phyloP scores from a whole-genome alignment of 257 asterid species.

The Jacaranda mimosifolia region DNA sequence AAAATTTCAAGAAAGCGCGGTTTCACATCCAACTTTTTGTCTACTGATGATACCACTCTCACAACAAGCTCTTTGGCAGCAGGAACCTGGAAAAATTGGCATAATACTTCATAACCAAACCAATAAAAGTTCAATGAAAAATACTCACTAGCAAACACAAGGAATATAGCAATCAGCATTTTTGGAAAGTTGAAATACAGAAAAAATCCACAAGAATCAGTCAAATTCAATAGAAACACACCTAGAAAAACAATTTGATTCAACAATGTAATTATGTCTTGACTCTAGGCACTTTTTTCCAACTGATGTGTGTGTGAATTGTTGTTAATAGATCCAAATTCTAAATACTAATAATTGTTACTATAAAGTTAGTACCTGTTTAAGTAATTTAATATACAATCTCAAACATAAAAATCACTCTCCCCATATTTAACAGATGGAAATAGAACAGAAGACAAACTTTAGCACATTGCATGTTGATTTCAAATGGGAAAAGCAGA shows the following conservation, averaged over 20 bases:
- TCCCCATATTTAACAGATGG: constrained; percentile 1
- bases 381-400: neutral
- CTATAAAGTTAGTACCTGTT: neutral
- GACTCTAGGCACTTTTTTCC: neutral
- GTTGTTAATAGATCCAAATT: neutral
- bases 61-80: constrained; percentile 97
- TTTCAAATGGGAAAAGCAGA: no score
- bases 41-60: constrained; percentile 96
- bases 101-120: constrained; percentile 18
- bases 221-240: constrained; percentile 28
- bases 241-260: constrained; percentile 2
- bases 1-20: constrained; percentile 93
- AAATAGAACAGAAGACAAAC: constrained; percentile 10
- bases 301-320: constrained; percentile 12
- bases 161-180: neutral
- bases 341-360: neutral
- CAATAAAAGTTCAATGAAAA: neutral
- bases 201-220: neutral
- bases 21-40: constrained; percentile 95
- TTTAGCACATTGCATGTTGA: neutral
- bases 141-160: constrained; percentile 15
- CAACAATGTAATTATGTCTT: neutral
- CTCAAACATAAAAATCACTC: constrained; percentile 25
- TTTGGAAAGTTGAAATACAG: neutral
- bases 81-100: constrained; percentile 67